phyloP scores from a whole-genome alignment of 2,329 filamentous ascomycete species.

The Diaporthe longicolla region DNA sequence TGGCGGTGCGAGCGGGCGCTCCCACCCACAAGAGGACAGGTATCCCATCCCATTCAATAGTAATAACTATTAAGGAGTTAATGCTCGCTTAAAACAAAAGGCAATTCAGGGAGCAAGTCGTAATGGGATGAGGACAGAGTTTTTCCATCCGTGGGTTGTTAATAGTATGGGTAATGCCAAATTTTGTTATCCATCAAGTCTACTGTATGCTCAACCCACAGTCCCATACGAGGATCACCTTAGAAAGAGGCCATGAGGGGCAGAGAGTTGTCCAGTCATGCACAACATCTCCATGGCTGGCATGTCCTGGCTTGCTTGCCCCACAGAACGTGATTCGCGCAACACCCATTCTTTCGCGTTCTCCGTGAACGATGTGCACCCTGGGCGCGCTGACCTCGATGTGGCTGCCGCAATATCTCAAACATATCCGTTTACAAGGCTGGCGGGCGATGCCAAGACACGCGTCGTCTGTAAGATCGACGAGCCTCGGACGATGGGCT shows the following conservation, averaged over 20 bases:
- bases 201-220: background rate
- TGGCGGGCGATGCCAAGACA: background rate
- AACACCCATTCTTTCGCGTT: background rate
- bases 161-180: background rate
- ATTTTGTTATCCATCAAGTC: slow-evolving; percentile 5
- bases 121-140: background rate
- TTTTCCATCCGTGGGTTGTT: slow-evolving; percentile 1
- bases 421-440: background rate
- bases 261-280: slow-evolving; percentile 2
- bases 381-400: background rate
- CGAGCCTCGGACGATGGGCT: too few species aligned
- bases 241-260: background rate
- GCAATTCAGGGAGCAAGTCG: background rate
- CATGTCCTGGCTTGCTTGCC: background rate
- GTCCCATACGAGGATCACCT: background rate
- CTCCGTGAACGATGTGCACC: background rate
- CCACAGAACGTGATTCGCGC: background rate
- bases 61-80: background rate
- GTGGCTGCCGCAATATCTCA: background rate
- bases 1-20: slow-evolving; percentile 6
- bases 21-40: background rate
- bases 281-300: background rate
- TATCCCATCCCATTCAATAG: background rate
- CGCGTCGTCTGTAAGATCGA: background rate
- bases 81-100: background rate